Base-by-base conservation (phyloP, 768 basidiomycete genomes). In the Pisolithus tinctorius region DNA sequence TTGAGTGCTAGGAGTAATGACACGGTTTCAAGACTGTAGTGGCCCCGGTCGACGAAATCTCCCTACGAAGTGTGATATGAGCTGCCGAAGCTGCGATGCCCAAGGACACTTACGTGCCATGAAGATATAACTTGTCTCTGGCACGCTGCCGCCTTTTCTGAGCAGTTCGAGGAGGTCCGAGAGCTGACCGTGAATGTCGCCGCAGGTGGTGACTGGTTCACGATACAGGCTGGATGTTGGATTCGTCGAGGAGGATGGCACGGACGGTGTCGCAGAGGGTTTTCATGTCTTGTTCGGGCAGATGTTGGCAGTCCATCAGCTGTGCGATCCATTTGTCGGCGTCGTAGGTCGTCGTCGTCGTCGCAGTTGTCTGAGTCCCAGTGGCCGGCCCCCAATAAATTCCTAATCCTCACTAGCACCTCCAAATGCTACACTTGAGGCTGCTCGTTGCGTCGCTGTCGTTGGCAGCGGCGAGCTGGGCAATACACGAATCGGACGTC, bases 181-280 rank as follows among this genome's bases (percentile, higher is more conserved):
- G 70, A 96, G 96, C 66, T 98, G 95, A 25, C 94, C 94, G 61
- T 98, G 94, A 47, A 98, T 95, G 64, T 97, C 94, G 30, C 94
- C 94, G 63, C 89, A 91, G 57, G 91, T 87, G 29, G 95, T 97
- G 36, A 97, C 95, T 1, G 95, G 95, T n/a, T 56, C 82, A 88
- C 31, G 89, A 88, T 48, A 99, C 91, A 30, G 94, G 94, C 63
- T 97, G 93, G 51, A 98, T 94, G 65, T 98, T 99, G 50, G 88
- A 93, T 67, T 99, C 95, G 67, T 99, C 95, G 66, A 97, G 84
- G 36, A 96, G 79, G 45, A 94, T 85, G 45, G 84, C 79, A 46
- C 91, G 83, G 20, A 97, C 93, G 54, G 85, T 82, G 52, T 92
- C 81, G 75, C 95, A 98, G 45, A 99, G 83, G 40, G 84, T 73